Evolutionary conservation across 148 eudicot species (phyloP), one percentile per base, ranked within the genome.

Genomic region (Chenopodium formosanum): DNA sequence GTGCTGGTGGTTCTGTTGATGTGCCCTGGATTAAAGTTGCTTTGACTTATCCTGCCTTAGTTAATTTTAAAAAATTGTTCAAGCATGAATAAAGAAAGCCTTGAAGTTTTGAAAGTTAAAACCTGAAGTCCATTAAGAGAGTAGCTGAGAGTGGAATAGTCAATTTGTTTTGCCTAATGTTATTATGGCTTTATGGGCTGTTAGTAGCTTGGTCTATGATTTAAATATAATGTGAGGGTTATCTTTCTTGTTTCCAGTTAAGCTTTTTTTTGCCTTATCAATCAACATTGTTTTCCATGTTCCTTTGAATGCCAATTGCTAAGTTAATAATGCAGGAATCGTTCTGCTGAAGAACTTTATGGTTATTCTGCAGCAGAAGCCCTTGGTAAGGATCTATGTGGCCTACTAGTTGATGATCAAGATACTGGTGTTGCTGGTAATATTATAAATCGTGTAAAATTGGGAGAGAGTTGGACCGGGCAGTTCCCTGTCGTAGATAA

Each of bases 401-500:
- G 86, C 65, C 90, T 96, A 12, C 77, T 94, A 63, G 74, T 82
- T 16, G 92, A 92, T 81, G 63, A 81, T 37, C 83, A 63, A 70
- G 99, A 96, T 82, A 73, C 34, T 63, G 56, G 75, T 68, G 80
- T 85, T 7, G 98, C 92, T 58, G 72, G 73, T 68, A 82, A 85
- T 83, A 92, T 92, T 68, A 66, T 94, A 4, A 52, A 73, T 14
- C 92, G 91, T 25, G 89, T 88, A 64, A 75, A 58, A 63, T 76
- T 66, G 86, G 98, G 99, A 68, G 91, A 94, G 84, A 87, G 84
- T 74, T 96, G 99, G 99, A 91, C 93, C 1, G 99, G 99, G 50
- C 91, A 88, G 84, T 89, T 96, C 79, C 95, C 99, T 31, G 92
- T 92, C 40, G 88, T 69, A 76, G 82, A 84, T 71, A 96, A 92